Base-by-base conservation (phyloP, 2,329 filamentous ascomycete species). In the Thielaviopsis cerberus region DNA sequence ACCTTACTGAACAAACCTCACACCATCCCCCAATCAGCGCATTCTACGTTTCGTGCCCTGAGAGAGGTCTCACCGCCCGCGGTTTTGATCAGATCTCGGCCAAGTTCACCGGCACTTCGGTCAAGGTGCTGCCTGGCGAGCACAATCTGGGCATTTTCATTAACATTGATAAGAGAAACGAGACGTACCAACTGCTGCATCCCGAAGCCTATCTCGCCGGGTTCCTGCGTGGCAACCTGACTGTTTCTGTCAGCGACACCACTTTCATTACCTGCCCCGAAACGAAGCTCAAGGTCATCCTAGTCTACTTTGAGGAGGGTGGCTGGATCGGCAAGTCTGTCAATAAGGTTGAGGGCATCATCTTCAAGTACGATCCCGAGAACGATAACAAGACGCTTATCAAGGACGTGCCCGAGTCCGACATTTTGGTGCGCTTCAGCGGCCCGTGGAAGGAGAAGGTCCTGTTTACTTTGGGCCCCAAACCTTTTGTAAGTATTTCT, bases 131-230 rank as follows among this genome's bases (percentile, higher is more conserved):
- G 23, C 88, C 92, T 0, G 92, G 92, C 62, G 83, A 90, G 67
- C 88, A 94, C 73, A 98, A 98, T 69, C 76, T 94, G 63, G 92
- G 92, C 63, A 97, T 98, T 65, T 98, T 96, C 72, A 84, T 98
- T 69, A 90, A 81, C 10, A 73, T 97, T 25, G 81, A 88, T 65
- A 84, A 82, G 62, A 78, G 86, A 57, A 80, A 91, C 66, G 92
- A 98, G 72, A 86, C 90, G 62, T 98, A 98, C 70, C 89, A 94
- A 67, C 79, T 98, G 62, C 95, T 86, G 4, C 92, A 98, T 70
- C 92, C 92, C 3, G 83, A 87, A n/a, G 92, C 92, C 6, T 88
- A 94, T 67, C 76, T 98, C 1, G 89, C 90, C 26, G 92, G 92
- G 20, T 75, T 98, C 57, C 72, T 98, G 52, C 79, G 90, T 63